Evolutionary conservation across 1,139 yeast species (phyloP).

Genomic region (Blastobotrys proliferans): DNA sequence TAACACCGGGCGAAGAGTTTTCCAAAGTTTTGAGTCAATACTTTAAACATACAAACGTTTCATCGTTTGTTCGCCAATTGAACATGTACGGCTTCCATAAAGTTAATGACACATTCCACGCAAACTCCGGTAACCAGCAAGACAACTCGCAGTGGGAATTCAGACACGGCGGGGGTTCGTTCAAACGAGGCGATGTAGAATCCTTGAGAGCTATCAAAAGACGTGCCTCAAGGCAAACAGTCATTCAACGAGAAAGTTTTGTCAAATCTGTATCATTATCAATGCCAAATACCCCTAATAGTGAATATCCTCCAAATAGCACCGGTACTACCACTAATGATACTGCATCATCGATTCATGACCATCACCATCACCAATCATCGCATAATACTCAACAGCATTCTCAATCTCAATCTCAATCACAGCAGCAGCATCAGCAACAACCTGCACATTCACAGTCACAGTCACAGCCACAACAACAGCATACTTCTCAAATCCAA

Average conservation of each 20-base stretch:
- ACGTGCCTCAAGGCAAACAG: constrained; percentile 43
- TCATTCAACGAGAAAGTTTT: constrained; percentile 29
- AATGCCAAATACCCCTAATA: constrained; percentile 28
- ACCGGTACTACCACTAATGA: constrained; percentile 7
- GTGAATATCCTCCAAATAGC: constrained; percentile 12
- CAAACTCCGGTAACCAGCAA: constrained; percentile 14
- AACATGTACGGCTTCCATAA: constrained; percentile 99
- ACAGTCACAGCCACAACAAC: constrained; percentile 11
- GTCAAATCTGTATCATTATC: constrained; percentile 31
- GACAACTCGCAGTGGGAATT: constrained; percentile 65
- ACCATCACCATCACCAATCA: constrained; percentile 3
- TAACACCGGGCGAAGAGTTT: constrained; percentile 42
- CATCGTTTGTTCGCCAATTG: constrained; percentile 90
- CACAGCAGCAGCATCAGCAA: constrained; percentile 11
- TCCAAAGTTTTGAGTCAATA: constrained; percentile 73
- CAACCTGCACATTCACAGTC: constrained; percentile 9
- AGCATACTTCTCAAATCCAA: constrained; percentile 10
- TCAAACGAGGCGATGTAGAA: constrained; percentile 70
- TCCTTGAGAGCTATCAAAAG: constrained; percentile 64
- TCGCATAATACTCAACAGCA: constrained; percentile 8
- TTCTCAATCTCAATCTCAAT: constrained; percentile 7
- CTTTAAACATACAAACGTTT: constrained; percentile 91
- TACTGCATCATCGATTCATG: constrained; percentile 5
- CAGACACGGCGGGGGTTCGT: constrained; percentile 75
- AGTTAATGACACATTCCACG: constrained; percentile 42